These are phyloP conservation scores for Ophiostoma ips DNA, from an alignment of 2,329 filamentous ascomycete genomes.

Conservation along the genomic window DNA sequence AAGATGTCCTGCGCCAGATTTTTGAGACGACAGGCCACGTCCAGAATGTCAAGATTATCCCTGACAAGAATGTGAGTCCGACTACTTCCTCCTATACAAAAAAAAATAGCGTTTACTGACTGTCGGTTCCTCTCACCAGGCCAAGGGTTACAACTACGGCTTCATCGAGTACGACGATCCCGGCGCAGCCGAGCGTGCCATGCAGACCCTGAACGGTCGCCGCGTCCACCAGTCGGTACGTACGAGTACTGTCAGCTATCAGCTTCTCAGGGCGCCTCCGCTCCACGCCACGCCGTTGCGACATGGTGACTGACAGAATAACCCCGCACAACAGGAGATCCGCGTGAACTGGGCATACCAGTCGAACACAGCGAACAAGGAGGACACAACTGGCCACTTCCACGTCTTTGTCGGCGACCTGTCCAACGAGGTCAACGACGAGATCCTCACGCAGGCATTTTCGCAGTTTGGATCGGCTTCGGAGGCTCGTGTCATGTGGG, in stretches of 20 bases:
- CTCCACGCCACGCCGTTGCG: not conserved
- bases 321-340: slow-evolving; percentile 59
- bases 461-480: slow-evolving; percentile 92
- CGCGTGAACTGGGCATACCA: slow-evolving; percentile 99
- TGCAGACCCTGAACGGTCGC: slow-evolving; percentile 91
- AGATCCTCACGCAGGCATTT: slow-evolving; percentile 85
- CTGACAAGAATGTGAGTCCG: slow-evolving; percentile 98
- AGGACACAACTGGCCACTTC: slow-evolving; percentile 96
- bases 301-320: not conserved
- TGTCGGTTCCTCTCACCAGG: slow-evolving; percentile 32
- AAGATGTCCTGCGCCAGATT: slow-evolving; percentile 92
- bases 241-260: no score
- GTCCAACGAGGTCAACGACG: slow-evolving; percentile 97
- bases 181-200: slow-evolving; percentile 86
- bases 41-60: slow-evolving; percentile 98
- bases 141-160: slow-evolving; percentile 96
- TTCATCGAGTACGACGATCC: slow-evolving; percentile 99
- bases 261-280: no score
- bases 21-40: slow-evolving; percentile 98
- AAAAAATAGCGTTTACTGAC: not conserved
- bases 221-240: slow-evolving; percentile 89
- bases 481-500: slow-evolving; percentile 99
- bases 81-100: no score
- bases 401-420: slow-evolving; percentile 98
- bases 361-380: slow-evolving; percentile 84